Evolutionary conservation across 306 rosid species (phyloP), one percentile per base, ranked within the genome.

Genomic region (Acacia melanoxylon): DNA sequence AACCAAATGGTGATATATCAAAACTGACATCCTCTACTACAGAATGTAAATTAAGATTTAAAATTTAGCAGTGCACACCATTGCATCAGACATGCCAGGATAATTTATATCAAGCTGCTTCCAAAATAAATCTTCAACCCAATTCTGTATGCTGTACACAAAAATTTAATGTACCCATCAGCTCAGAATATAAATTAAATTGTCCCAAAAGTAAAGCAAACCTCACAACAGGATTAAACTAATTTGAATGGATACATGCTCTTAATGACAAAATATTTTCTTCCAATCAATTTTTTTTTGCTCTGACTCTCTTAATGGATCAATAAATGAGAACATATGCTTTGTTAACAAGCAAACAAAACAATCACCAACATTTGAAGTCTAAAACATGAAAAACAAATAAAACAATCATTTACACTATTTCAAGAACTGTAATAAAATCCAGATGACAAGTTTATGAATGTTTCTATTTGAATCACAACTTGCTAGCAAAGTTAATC

Each of bases 121-220:
- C 99, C 99, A 96, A 63, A 84, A 96, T 74, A 96, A 85, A 87
- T 96, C 99, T 82, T 96, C 94, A 25, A 96, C 72, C 99, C 99
- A 96, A 74, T 96, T 96, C 87, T 93, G 98, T 88, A 96, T 86
- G 91, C 99, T 96, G 92, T 54, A 82, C 78, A 81, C 44, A 84
- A 82, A 77, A 49, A 83, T 68, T 79, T 76, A 56, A 76, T 15
- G 74, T 49, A 72, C 33, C 74, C 80, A 79, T 83, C 77, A 83
- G 65, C 79, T 45, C 65, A 46, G 76, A 35, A 75, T 72, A 81
- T 49, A 48, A 41, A 68, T 58, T 31, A 46, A 46, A 80, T 59
- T 45, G 59, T 45, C 68, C 62, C 68, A 74, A 41, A 83, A 65
- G 41, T 44, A 63, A 75, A 78, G 6, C 46, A 74, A 78, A 75